Evolutionary conservation across 1,139 yeast genomes (phyloP), one percentile per base, ranked within the genome.

Genomic region (Sugiyamaella xylanicola): DNA sequence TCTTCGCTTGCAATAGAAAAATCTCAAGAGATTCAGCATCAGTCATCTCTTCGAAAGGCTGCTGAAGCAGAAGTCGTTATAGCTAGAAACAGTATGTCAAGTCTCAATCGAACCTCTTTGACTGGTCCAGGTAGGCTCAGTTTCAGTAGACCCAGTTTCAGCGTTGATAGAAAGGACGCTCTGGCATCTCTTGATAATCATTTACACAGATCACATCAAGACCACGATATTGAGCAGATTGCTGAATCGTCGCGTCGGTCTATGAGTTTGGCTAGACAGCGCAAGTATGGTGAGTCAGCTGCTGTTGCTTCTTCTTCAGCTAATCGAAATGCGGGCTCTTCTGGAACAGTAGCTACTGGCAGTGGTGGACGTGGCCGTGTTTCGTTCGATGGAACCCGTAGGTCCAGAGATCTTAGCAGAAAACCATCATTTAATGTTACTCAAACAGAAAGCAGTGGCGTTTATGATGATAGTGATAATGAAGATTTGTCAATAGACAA

Each of bases 11-110:
- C 96, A 0, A 71, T 74, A 41, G 69, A 73, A 17, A 90, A 87
- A 66, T 82, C 87, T 35, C 75, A 72, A 20, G 92, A 89, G 56
- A 79, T 91, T 11, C 73, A 84, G n/a, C 71, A 76, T 22, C 80
- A 77, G 50, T 77, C 93, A 0, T 74, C 79, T 1, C 78, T 82
- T 50, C 79, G 99, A 62, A 87, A 86, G 65, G 81, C 81, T 27
- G 81, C 82, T 59, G 98, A 93, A 68, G 97, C 97, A 0, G 92
- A 89, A 59, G 73, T 85, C 11, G 85, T 92, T 3, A 76, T 72
- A 17, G 68, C 72, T 9, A 62, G 78, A 47, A 75, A 72, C 41
- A 74, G 79, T 52, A 60, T 76, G 54, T 41, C 55, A 8, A 47
- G 51, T 41, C 37, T 47, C n/a, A 21, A 16, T 19, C 35, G 42